Evolutionary conservation across 2,329 filamentous ascomycete species (phyloP), one percentile per base, ranked within the genome.

Genomic region (Arachnomyces sp.): DNA sequence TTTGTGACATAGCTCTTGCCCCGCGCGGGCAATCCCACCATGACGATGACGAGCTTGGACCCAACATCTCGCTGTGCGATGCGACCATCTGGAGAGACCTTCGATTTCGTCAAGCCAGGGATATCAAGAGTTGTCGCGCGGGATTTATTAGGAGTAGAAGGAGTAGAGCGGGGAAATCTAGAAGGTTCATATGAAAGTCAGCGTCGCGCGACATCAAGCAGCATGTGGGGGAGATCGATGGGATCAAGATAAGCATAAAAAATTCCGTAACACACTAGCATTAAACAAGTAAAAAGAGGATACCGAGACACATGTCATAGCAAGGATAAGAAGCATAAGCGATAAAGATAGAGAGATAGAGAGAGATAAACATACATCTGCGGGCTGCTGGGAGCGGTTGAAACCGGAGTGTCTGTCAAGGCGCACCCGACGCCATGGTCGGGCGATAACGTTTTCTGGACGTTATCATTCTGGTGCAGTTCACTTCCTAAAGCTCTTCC

Each of bases 1-100:
- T 96, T 96, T 46, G 92, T 96, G 55, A 98, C 94, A 66, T 98
- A 98, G 40, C 89, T 95, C 68, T 98, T 98, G 59, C 92, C 92
- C 55, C 92, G 76, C 7, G 92, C 92, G 2, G 92, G 92, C 53
- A 98, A 69, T 48, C 92, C 92, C 45, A 98, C 92, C 92, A 98
- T 98, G 60, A 98, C 81, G 55, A 98, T 94, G 58, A 96, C 87
- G 46, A 98, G 73, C 71, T 98, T 98, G 31, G 92, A 84, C 36
- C 89, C 92, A 36, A 98, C 84, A 73, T 98, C 92, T 56, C 90
- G 77, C 58, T 90, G 81, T 40, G 92, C 83, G 52, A 98, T 98
- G 54, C 86, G 81, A 50, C 92, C 92, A 63, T 98, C 92, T 7
- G 92, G 92, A 2, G 92, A 98, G 36, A 94, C 87, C 57, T 87